Percentiles rank a stretch among this genome's conserved stretches.
These are phyloP conservation scores for Saccharomycodes ludwigii DNA, from an alignment of 805 yeast species.

Conservation along the genomic window DNA sequence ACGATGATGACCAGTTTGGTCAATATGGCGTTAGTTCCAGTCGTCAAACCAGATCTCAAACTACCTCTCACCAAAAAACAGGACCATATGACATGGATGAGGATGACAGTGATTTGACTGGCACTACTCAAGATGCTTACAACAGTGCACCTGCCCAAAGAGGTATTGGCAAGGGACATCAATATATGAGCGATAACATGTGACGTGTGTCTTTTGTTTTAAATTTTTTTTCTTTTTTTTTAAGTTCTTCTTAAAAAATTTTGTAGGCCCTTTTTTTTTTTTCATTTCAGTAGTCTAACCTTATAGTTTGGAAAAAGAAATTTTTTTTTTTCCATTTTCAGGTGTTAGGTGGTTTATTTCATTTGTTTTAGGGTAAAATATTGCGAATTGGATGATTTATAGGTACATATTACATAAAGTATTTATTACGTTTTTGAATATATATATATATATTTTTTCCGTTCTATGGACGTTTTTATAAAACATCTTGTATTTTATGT, in stretches of 20 bases:
- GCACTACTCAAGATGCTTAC: slow-evolving; percentile 1
- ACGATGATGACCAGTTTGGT: not conserved
- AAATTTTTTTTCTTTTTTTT: not conserved
- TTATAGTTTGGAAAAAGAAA: not conserved
- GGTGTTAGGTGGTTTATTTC: not conserved
- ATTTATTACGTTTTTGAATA: no score
- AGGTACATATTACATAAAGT: no score
- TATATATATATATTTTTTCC: no score
- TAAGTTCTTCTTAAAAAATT: not conserved
- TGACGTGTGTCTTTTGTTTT: not conserved
- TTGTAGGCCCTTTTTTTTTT: not conserved
- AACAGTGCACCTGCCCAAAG: slow-evolving; percentile 1
- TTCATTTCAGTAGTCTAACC: not conserved
- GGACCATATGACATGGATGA: not conserved
- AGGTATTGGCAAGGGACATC: slow-evolving; percentile 1
- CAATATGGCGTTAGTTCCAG: not conserved
- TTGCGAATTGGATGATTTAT: not conserved
- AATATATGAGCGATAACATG: slow-evolving; percentile 3
- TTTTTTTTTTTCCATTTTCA: not conserved
- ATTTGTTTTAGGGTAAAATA: not conserved
- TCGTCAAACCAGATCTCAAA: not conserved
- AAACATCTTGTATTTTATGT: no score
- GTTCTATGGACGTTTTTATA: no score
- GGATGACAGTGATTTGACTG: not conserved
- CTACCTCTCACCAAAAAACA: slow-evolving; percentile 1